Evolutionary conservation across 1,139 yeast genomes (phyloP).

Genomic region (Hyphopichia burtonii): DNA sequence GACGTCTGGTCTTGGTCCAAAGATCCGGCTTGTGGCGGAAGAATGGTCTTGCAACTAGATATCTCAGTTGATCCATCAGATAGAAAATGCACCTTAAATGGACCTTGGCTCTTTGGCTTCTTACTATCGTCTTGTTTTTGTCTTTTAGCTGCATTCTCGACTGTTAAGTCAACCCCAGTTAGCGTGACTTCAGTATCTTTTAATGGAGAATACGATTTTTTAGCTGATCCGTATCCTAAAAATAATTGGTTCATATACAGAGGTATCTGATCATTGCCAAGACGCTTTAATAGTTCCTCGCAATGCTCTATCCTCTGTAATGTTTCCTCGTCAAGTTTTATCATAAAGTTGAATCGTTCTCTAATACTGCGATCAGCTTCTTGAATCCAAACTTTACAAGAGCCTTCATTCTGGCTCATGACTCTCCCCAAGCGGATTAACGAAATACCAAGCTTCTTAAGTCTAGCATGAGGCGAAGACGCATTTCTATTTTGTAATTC

Average conservation of each 20-base stretch:
- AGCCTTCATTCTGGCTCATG: background rate
- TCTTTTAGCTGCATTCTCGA: background rate
- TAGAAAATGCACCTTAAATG: background rate
- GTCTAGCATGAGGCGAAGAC: constrained; percentile 19
- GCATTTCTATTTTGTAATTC: constrained; percentile 33
- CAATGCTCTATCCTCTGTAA: background rate
- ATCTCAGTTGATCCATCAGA: background rate
- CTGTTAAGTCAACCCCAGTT: background rate
- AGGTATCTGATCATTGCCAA: constrained; percentile 22
- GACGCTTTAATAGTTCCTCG: background rate
- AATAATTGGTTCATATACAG: constrained; percentile 33
- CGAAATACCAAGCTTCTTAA: constrained; percentile 26
- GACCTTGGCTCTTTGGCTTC: background rate
- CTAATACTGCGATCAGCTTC: background rate
- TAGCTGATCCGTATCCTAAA: constrained; percentile 31
- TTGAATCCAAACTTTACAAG: background rate
- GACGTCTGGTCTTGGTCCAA: no score
- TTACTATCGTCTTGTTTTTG: background rate
- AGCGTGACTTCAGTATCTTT: background rate
- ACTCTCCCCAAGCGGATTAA: background rate
- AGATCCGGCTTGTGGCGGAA: background rate
- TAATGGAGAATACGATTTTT: constrained; percentile 1
- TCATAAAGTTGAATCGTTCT: background rate
- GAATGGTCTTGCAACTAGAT: background rate
- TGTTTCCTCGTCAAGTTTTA: background rate